phyloP scores from a whole-genome alignment of 2,329 filamentous ascomycete species.

The Grosmannia huntii region DNA sequence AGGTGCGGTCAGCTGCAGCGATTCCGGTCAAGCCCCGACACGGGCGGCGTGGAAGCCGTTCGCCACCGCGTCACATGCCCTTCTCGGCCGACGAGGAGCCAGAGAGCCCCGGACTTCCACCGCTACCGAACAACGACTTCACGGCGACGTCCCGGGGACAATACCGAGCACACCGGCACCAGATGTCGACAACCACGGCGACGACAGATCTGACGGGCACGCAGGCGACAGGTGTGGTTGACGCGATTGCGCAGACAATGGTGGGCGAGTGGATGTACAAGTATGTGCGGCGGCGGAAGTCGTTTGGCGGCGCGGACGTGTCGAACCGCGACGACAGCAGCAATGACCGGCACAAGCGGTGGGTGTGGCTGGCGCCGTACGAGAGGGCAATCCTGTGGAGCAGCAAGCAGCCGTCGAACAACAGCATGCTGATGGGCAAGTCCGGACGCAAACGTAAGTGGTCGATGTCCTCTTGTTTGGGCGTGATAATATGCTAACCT shows the following conservation, averaged over 20 bases:
- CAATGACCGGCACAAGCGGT: conserved; percentile 79
- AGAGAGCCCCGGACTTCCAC: conserved; percentile 59
- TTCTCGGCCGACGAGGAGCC: conserved; percentile 54
- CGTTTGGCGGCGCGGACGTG: conserved; percentile 67
- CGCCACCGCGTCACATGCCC: conserved; percentile 36
- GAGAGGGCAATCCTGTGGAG: conserved; percentile 96
- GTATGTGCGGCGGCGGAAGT: conserved; percentile 76
- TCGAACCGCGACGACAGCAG: conserved; percentile 57
- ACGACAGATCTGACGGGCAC: conserved; percentile 31
- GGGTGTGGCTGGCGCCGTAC: conserved; percentile 97
- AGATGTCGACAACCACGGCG: conserved; percentile 48
- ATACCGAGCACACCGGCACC: conserved; percentile 37
- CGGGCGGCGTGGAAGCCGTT: conserved; percentile 37
- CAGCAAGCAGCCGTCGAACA: conserved; percentile 86
- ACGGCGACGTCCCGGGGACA: conserved; percentile 36
- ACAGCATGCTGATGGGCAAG: conserved; percentile 83
- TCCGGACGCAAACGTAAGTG: conserved; percentile 83
- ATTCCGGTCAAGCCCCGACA: conserved; percentile 42
- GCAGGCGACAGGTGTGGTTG: conserved; percentile 72
- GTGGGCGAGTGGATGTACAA: conserved; percentile 97
- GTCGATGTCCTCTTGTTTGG: too few species aligned
- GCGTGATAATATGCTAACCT: conserved; percentile 14
- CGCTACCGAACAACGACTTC: conserved; percentile 60
- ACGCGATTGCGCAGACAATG: conserved; percentile 97
- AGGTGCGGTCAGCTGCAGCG: conserved; percentile 70